These are phyloP conservation scores for Cercospora brassicicola DNA, from an alignment of 2,329 filamentous ascomycete species.

Conservation along the genomic window DNA sequence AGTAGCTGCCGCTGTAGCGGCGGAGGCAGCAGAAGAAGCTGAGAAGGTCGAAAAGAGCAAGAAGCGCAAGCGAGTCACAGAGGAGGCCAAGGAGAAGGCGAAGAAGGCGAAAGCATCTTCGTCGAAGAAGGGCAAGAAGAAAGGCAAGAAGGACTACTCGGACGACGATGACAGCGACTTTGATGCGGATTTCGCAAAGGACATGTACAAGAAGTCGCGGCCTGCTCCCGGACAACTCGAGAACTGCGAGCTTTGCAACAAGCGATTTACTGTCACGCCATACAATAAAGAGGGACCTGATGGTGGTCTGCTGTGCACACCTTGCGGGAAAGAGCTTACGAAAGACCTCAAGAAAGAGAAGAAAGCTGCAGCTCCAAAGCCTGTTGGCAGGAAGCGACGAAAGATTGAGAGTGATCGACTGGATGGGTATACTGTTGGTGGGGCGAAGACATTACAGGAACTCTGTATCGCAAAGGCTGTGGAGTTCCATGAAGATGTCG, in stretches of 20 bases:
- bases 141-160: conserved; percentile 46
- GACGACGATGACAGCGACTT: conserved; percentile 49
- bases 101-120: conserved; percentile 50
- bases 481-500: conserved; percentile 62
- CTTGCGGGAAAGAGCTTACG: conserved; percentile 73
- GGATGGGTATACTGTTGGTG: conserved; percentile 67
- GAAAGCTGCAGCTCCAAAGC: conserved; percentile 59
- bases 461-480: conserved; percentile 65
- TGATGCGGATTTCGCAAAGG: conserved; percentile 48
- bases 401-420: conserved; percentile 81
- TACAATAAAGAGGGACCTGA: conserved; percentile 79
- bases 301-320: conserved; percentile 81
- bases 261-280: conserved; percentile 87
- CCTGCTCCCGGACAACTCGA: conserved; percentile 81
- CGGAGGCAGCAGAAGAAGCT: conserved; percentile 40
- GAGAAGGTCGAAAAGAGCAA: conserved; percentile 46
- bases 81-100: conserved; percentile 46
- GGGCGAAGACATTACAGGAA: conserved; percentile 68
- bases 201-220: conserved; percentile 57
- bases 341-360: conserved; percentile 64
- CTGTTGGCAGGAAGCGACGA: conserved; percentile 63
- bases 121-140: conserved; percentile 41
- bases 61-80: conserved; percentile 60
- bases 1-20: conserved; percentile 41
- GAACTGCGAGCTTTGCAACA: conserved; percentile 81